phyloP scores from a whole-genome alignment of 2,329 filamentous ascomycete genomes.

The Didymella lethalis region DNA sequence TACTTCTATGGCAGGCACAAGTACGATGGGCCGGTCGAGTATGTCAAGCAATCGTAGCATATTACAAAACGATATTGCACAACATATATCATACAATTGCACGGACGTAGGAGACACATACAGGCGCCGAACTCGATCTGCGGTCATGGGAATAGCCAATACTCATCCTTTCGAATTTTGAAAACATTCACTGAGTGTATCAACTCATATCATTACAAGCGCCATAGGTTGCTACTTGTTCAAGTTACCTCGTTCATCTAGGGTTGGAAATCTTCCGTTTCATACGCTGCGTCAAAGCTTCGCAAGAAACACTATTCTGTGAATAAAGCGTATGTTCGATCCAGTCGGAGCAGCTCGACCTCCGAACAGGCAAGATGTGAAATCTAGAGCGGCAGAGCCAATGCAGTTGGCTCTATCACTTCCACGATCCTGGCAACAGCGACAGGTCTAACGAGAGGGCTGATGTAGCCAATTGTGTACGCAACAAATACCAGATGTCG shows the following conservation, averaged over 20 bases:
- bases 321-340: neutral
- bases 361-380: neutral
- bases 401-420: neutral
- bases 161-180: too few relatives aligned
- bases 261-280: too few relatives aligned
- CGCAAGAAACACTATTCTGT: neutral
- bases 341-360: neutral
- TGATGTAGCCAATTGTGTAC: neutral
- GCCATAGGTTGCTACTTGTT: too few relatives aligned
- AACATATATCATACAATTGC: neutral
- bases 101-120: too few relatives aligned
- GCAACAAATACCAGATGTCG: neutral
- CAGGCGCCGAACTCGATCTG: too few relatives aligned
- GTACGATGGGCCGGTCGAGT: neutral
- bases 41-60: neutral
- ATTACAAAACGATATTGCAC: neutral
- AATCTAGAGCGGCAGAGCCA: neutral
- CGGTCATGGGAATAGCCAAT: too few relatives aligned
- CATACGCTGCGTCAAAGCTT: too few relatives aligned
- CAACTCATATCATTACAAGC: too few relatives aligned
- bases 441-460: neutral
- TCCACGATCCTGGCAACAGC: neutral
- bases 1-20: neutral
- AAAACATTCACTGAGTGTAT: too few relatives aligned
- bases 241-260: too few relatives aligned